Evolutionary conservation across 1,284 basidiomycete genomes (phyloP), one percentile per base, ranked within the genome.

Genomic region (Fomitiporia mediterranea): DNA sequence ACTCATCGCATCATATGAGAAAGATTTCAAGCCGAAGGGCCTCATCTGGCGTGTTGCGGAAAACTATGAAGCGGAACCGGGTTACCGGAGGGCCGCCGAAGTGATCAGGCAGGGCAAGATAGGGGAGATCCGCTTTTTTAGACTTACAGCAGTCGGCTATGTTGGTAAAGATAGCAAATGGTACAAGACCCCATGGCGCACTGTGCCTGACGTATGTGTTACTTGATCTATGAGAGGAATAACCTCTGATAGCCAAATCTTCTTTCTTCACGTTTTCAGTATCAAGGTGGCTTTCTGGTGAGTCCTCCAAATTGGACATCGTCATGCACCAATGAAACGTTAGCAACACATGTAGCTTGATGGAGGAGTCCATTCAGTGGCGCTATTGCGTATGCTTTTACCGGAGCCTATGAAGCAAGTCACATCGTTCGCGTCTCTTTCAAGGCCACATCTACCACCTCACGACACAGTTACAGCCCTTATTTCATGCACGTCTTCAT

Each of bases 41-140:
- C 68, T 93, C 32, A 70, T 89, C 35, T 94, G 92, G 91, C 77
- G 86, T 52, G 80, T 93, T n/a, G 90, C 90, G 15, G 91, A 94
- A 74, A 90, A 93, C 70, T 89, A 72, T 61, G 88, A 91, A 64
- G 81, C 81, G 21, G 90, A 91, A 67, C 80, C 86, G 5, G 79
- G 72, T 43, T 72, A 76, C 74, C 69, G 73, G 40, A 72, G 70
- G 1, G 87, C 83, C 2, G 77, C 73, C 13, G 74, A 80, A 35
- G 68, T 78, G 1, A 76, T 91, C 57, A 69, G 68, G 2, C 69
- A 72, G 55, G 81, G 83, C 15, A 80, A 77, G 69, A 81, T 91
- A 60, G 83, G 89, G 30, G 74, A 80, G 42, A 74, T 92, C 38
- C 74, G 72, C 11, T 80, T 75, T 62, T 91, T 86, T 74, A 82